Base-by-base conservation (phyloP, 2,329 filamentous ascomycete species). In the Trichoderma sp. region DNA sequence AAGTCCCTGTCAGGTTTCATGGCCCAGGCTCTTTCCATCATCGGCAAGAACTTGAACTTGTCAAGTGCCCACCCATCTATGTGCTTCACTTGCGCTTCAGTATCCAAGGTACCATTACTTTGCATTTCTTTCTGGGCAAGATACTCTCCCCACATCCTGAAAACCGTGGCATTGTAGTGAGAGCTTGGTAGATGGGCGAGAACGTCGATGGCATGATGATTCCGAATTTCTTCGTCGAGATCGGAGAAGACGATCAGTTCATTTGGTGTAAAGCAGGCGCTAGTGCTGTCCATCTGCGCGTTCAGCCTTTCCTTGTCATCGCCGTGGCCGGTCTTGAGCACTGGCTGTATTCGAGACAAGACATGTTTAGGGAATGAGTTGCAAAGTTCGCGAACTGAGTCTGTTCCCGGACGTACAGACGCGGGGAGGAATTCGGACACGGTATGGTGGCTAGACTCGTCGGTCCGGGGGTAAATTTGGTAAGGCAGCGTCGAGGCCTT, bases 1-100 rank as follows among this genome's bases (percentile, higher is more conserved):
- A 84, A 85, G 48, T 81, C 76, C 54, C 80, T 80, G 19, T 78
- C 73, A 3, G 79, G 79, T 39, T 80, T 81, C 63, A 75, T 73
- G 21, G 75, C 74, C 74, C 82, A 83, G 0, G 82, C 80, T 34
- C 79, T 74, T 65, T 84, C 81, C 5, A 85, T 75, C 79, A 84
- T 83, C 47, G 83, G 82, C 28, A 86, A 71, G 68, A 85, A 85
- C 71, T 86, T 86, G 77, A 81, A 85, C 70, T 83, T 83, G 73
- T 86, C 83, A 45, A 85, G 76, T 21, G 74, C 78, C 83, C 83
- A 85, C 1, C 82, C 82, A 39, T 72, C 76, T 67, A 75, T 75
- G 45, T 66, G 77, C 73, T 61, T 68, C 30, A 68, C 74, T 21
- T 70, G 70, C 66, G 73, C 71, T 62, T 67, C 73, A 61, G 71